These are phyloP conservation scores for Silene latifolia DNA, from an alignment of 148 eudicot species.

Conservation along the genomic window DNA sequence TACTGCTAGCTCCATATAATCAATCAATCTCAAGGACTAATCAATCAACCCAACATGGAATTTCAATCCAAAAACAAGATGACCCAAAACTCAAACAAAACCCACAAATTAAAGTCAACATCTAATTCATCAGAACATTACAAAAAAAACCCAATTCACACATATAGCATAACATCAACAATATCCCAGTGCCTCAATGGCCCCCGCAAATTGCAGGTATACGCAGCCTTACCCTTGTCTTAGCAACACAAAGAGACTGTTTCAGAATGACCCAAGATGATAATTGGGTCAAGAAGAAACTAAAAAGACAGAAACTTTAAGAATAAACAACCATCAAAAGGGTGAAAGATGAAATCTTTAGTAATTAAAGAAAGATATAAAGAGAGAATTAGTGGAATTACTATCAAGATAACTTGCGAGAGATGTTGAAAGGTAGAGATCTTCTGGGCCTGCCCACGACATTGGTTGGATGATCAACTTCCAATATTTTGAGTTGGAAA, in stretches of 20 bases:
- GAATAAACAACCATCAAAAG: neutral
- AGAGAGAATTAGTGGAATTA: constrained; percentile 28
- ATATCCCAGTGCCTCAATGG: no score
- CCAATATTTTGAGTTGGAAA: no score
- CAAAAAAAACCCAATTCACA: constrained; percentile 6
- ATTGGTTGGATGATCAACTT: constrained; percentile 22
- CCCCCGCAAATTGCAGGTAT: no score
- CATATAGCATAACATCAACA: no score
- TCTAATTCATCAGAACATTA: neutral
- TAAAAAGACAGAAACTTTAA: constrained; percentile 1
- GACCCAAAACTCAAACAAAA: neutral
- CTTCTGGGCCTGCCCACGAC: constrained; percentile 97
- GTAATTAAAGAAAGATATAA: neutral
- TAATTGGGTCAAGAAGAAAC: neutral
- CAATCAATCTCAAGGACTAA: constrained; percentile 11
- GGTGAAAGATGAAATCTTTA: no score
- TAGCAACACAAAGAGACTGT: no score
- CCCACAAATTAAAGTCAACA: neutral
- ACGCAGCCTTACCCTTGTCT: no score
- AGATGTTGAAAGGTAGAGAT: constrained; percentile 80
- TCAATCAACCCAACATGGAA: neutral
- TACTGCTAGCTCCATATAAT: neutral
- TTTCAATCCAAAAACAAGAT: constrained; percentile 4
- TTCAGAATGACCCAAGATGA: no score
- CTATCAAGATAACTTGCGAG: constrained; percentile 96